Evolutionary conservation across 768 basidiomycete species (phyloP), one percentile per base, ranked within the genome.

Genomic region (Psilocybe tampanensis): DNA sequence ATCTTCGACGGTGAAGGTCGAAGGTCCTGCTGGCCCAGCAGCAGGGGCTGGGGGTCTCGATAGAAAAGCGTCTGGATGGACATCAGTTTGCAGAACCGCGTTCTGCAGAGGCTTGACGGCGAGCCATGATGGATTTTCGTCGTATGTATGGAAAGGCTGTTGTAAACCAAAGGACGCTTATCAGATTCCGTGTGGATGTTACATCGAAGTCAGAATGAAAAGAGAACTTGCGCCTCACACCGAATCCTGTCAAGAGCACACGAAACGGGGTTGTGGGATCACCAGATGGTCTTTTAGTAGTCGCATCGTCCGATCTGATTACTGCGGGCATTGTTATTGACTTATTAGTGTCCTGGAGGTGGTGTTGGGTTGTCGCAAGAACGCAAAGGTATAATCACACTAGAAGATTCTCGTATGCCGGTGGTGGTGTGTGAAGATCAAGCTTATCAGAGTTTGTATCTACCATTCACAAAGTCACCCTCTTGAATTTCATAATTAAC

Each of bases 41-140:
- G 47, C 55, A 17, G 54, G 52, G 18, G 61, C 39, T 29, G 42
- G 47, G 6, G 57, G 42, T 21, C 56, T 54, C 21, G 59, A 42
- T 7, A 62, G 47, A 15, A 52, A 41, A 23, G 60, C 57, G 34
- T 59, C 54, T 9, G 60, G 72, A 63, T 8, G 72, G 63, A 60
- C 24, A 39, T 82, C 77, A 23, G 76, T 70, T 22, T 67, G 71
- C 8, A 88, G 70, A 55, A 82, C 62, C 41, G 75, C 72, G 66
- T 89, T 82, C 63, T 88, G 84, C 19, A 90, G 74, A 9, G 83
- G 77, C 58, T 80, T 73, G 11, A 86, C 86, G 32, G 88, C 87
- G 7, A 86, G 75, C 88, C 89, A 90, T 19, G 88, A 89, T 2
- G 89, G 88, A 64, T 90, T 90, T 54, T 77, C 76, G 49, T 73